A percentile compares a stretch with the other conserved stretches of the same genome.
Conservation (phyloP, 225 moss, liverwort and hornwort genomes). For the Bryum argenteum region DNA sequence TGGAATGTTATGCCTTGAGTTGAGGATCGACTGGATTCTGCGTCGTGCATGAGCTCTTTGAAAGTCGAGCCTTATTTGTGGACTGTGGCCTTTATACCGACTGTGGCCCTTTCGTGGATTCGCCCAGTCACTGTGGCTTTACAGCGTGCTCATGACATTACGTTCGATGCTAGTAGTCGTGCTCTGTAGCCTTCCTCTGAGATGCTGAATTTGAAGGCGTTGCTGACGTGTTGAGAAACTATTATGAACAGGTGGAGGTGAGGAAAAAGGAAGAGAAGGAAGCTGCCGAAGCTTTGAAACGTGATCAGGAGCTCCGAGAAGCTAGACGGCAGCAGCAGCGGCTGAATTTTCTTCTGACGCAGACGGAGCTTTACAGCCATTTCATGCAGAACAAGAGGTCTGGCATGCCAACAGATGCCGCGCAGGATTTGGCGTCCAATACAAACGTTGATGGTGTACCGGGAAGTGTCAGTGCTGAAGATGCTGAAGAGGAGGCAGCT, state of each 20-base stretch:
- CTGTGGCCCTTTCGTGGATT: background rate
- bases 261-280: conserved; percentile 94
- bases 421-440: conserved; percentile 40
- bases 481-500: conserved; percentile 73
- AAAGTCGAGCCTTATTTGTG: background rate
- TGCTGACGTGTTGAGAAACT: background rate
- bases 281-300: conserved; percentile 94
- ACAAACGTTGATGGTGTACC: conserved; percentile 26
- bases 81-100: too few relatives aligned
- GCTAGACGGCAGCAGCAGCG: conserved; percentile 92
- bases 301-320: conserved; percentile 93
- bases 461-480: conserved; percentile 43
- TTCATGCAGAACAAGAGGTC: conserved; percentile 94
- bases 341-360: conserved; percentile 92
- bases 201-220: conserved; percentile 7
- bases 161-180: background rate
- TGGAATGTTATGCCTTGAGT: background rate
- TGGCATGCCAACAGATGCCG: conserved; percentile 46
- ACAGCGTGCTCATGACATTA: background rate
- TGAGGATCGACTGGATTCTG: background rate
- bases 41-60: background rate
- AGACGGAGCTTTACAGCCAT: conserved; percentile 97
- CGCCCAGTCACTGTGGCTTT: too few relatives aligned
- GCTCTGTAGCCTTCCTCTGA: background rate
- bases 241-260: conserved; percentile 65